A percentile compares a stretch with the other conserved stretches of the same genome.
These are phyloP conservation scores for Xylariaceae sp. DNA, from an alignment of 2,329 filamentous ascomycete genomes.

Conservation along the genomic window DNA sequence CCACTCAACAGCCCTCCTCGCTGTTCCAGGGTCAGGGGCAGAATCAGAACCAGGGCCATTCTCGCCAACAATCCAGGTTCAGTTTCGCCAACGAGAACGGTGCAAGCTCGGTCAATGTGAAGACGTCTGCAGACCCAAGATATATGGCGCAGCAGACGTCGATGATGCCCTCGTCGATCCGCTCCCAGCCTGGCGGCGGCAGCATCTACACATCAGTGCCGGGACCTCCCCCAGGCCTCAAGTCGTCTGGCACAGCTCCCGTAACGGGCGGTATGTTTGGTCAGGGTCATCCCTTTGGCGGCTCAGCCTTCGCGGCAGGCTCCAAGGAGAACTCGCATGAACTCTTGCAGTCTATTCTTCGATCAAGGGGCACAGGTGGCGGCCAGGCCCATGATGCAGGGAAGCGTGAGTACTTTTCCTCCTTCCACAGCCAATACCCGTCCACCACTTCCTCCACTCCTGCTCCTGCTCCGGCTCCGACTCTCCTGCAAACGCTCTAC, in stretches of 20 bases:
- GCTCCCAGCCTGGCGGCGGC: constrained; percentile 49
- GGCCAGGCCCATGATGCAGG: constrained; percentile 72
- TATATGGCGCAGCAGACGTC: constrained; percentile 77
- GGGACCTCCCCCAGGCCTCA: constrained; percentile 88
- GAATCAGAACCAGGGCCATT: constrained; percentile 61
- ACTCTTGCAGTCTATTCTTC: constrained; percentile 74
- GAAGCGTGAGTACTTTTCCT: constrained; percentile 99
- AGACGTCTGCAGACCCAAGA: constrained; percentile 70
- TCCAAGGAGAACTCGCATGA: constrained; percentile 67
- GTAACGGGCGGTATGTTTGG: constrained; percentile 68
- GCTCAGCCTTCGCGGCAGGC: constrained; percentile 56
- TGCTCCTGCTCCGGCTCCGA: constrained; percentile 85
- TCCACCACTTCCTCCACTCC: constrained; percentile 72
- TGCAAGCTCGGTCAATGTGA: constrained; percentile 56
- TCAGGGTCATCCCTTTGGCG: constrained; percentile 78
- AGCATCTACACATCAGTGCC: constrained; percentile 85
- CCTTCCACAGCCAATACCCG: constrained; percentile 81
- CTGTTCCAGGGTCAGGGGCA: constrained; percentile 59
- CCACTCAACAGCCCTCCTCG: constrained; percentile 41
- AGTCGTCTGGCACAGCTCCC: constrained; percentile 89
- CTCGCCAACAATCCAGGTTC: constrained; percentile 77
- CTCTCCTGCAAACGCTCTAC: constrained; percentile 87
- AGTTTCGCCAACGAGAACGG: constrained; percentile 75
- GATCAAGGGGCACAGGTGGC: constrained; percentile 59
- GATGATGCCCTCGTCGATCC: constrained; percentile 69